Base-by-base conservation (phyloP, 2,329 filamentous ascomycete species). In the Aspergillus sp. region DNA sequence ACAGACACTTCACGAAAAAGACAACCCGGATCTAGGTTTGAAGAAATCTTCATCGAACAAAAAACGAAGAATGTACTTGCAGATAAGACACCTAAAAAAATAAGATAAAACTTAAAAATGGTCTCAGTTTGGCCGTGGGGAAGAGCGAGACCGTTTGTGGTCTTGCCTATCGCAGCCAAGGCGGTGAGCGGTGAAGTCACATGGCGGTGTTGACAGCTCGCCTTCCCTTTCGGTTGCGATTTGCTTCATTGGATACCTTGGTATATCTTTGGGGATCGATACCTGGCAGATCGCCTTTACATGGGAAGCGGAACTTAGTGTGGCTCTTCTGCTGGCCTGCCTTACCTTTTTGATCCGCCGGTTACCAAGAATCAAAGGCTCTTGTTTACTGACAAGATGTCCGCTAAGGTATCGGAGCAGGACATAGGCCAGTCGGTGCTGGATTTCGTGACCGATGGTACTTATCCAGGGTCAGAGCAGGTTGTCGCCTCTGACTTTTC, bases 341-440 rank as follows among this genome's bases (percentile, higher is more conserved):
- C 36, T 19, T 21, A 9, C n/a, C 5, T 13, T 12, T 36, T 28
- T 13, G 7, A 30, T 7, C 39, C 53, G 47, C 50, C 21, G 28
- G 58, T 17, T 17, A 30, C 30, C 25, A 7, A 32, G 25, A 50
- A n/a, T 6, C 25, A 12, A 32, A 6, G 13, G 15, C 25, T 30
- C n/a, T 19, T n/a, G 47, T 10, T 25, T 50, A 48, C 51, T 60
- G 51, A 60, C 64, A 68, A 32, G 25, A 76, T 75, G 74, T 59
- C 69, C 61, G 61, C 67, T 76, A 80, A 76, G 67, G 74, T 58
- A 52, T 65, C 78, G 64, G 75, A 74, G 65, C 63, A 72, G 28
- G 69, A 75, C 53, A 74, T 89, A 57, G 85, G 85, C 65, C 80
- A 84, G 62, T 86, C 87, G 4, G 78, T 92, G 45, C 84, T 91